Evolutionary conservation across 2,329 filamentous ascomycete genomes (phyloP).

Genomic region (Ramularia endophylla): DNA sequence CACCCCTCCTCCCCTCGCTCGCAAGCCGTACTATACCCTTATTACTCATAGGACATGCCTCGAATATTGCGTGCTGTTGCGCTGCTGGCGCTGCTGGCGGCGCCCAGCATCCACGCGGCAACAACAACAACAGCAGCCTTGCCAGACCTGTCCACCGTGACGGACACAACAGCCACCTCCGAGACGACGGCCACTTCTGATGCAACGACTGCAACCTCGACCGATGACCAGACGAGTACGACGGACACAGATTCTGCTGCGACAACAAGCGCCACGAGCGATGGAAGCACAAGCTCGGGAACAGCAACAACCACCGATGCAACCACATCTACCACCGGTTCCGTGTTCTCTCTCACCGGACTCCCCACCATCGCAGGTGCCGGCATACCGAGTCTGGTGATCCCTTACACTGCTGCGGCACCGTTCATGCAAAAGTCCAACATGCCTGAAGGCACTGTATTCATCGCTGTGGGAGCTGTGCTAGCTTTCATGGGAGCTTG

Average conservation of each 20-base stretch:
- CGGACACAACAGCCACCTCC: constrained; percentile 15
- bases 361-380: constrained; percentile 53
- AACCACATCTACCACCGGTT: constrained; percentile 20
- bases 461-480: constrained; percentile 87
- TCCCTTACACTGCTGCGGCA: constrained; percentile 77
- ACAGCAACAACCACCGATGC: constrained; percentile 10
- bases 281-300: background rate
- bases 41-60: too few relatives aligned
- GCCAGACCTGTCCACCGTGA: constrained; percentile 24
- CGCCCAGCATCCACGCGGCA: constrained; percentile 17
- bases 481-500: constrained; percentile 75
- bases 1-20: too few relatives aligned
- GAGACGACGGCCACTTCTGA: constrained; percentile 14
- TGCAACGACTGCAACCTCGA: constrained; percentile 24
- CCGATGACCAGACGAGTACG: constrained; percentile 16
- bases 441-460: constrained; percentile 87
- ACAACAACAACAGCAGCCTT: constrained; percentile 10
- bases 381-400: constrained; percentile 61
- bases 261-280: constrained; percentile 18
- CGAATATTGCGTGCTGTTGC: constrained; percentile 15
- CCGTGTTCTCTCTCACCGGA: constrained; percentile 31
- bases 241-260: constrained; percentile 16
- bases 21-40: too few relatives aligned
- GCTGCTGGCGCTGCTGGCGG: constrained; percentile 20
- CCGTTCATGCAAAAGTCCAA: constrained; percentile 87